Percentiles rank a stretch among this genome's conserved stretches.
Conservation (phyloP, 805 yeast species). For the Geotrichum ghanense region DNA sequence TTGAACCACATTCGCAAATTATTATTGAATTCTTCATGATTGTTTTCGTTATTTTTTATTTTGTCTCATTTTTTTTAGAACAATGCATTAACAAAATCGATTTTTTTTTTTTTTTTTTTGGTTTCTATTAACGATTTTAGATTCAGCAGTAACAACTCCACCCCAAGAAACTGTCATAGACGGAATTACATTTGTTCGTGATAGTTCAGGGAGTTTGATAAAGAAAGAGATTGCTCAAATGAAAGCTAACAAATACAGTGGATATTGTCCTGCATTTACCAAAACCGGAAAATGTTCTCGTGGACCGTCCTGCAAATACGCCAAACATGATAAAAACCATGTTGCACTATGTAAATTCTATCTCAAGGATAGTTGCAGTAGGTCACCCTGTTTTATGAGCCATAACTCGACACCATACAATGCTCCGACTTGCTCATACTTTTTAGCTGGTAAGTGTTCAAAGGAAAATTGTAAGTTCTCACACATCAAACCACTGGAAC, state of each 20-base stretch:
- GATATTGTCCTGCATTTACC: conserved; percentile 22
- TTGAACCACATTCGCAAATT: no score
- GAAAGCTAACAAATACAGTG: conserved; percentile 1
- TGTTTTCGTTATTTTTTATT: no score
- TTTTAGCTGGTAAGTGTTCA: conserved; percentile 35
- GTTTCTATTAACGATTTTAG: background rate
- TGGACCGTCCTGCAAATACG: conserved; percentile 39
- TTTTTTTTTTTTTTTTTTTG: background rate
- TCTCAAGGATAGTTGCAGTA: conserved; percentile 37
- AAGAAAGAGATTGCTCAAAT: conserved; percentile 8
- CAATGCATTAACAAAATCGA: background rate
- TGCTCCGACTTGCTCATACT: conserved; percentile 47
- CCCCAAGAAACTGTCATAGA: conserved; percentile 17
- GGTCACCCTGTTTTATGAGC: conserved; percentile 39
- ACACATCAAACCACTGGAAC: conserved; percentile 34
- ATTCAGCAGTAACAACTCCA: background rate
- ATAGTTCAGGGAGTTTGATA: conserved; percentile 14
- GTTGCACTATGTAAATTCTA: conserved; percentile 44
- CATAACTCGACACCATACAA: conserved; percentile 52
- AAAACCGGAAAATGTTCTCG: conserved; percentile 34
- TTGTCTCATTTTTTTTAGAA: background rate
- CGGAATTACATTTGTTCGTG: conserved; percentile 18
- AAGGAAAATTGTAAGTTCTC: conserved; percentile 40
- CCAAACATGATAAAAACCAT: conserved; percentile 37
- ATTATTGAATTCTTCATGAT: no score